Conservation (phyloP, 306 rosid species). For the Pyrus bretschneideri region DNA sequence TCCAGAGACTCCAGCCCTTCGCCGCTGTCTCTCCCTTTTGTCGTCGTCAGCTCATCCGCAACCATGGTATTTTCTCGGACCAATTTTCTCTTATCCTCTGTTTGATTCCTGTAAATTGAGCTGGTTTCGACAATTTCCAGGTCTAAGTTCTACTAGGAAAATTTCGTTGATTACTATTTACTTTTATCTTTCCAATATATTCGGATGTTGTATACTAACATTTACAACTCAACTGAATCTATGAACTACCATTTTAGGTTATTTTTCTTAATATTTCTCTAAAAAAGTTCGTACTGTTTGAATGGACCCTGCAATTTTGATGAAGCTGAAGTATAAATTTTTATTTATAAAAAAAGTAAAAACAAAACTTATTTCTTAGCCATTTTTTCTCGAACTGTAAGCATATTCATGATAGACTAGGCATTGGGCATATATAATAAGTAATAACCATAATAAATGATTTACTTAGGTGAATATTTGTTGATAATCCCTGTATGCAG, state of each 20-base stretch:
- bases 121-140: neutral
- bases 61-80: too few relatives aligned
- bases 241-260: neutral
- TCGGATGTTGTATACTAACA: neutral
- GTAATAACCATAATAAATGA: neutral
- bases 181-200: neutral
- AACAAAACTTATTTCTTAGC: neutral
- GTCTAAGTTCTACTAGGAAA: neutral
- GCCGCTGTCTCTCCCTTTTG: too few relatives aligned
- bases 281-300: neutral
- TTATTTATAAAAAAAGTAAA: neutral
- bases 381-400: neutral
- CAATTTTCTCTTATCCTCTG: too few relatives aligned
- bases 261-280: too few relatives aligned
- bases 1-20: too few relatives aligned
- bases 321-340: neutral
- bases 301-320: neutral
- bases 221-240: neutral
- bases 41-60: too few relatives aligned
- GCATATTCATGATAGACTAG: neutral
- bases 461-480: neutral
- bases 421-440: neutral
- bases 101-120: too few relatives aligned
- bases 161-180: neutral
- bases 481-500: neutral